Percentiles rank a stretch among this genome's conserved stretches.
phyloP scores from a whole-genome alignment of 2,329 filamentous ascomycete genomes.

The Pseudohalonectria lignicola region DNA sequence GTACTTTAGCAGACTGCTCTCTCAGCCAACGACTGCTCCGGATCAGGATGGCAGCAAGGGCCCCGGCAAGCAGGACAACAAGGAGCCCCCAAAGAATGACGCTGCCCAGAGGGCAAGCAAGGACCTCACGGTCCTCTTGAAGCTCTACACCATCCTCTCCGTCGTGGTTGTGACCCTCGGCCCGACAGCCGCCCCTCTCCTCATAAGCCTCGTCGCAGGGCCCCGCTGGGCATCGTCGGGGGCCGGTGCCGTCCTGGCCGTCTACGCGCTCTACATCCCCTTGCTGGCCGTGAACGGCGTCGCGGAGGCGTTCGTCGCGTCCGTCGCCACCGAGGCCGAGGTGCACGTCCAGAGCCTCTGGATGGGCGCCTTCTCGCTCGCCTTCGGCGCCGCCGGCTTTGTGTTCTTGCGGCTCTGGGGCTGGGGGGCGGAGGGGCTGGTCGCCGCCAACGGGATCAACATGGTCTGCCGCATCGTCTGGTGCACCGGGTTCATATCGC shows the following conservation, averaged over 20 bases:
- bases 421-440: conserved; percentile 68
- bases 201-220: conserved; percentile 68
- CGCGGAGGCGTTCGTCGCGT: conserved; percentile 84
- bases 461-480: conserved; percentile 79
- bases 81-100: conserved; percentile 41
- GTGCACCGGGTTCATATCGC: conserved; percentile 62
- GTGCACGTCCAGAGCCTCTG: conserved; percentile 68
- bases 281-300: conserved; percentile 87
- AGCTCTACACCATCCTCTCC: conserved; percentile 64
- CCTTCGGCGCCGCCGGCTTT: conserved; percentile 66
- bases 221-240: conserved; percentile 63
- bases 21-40: conserved; percentile 17
- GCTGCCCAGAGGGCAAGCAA: conserved; percentile 32
- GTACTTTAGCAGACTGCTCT: conserved; percentile 74
- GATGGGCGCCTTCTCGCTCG: conserved; percentile 74
- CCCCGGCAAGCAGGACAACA: conserved; percentile 1
- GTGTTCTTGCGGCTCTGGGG: conserved; percentile 58
- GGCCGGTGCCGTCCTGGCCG: conserved; percentile 61
- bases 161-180: conserved; percentile 58
- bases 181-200: conserved; percentile 61
- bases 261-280: conserved; percentile 89
- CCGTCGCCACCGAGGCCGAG: conserved; percentile 65
- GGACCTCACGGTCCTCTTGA: conserved; percentile 55
- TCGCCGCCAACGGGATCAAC: conserved; percentile 80
- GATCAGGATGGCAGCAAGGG: conserved; percentile 7